A percentile compares a stretch with the other conserved stretches of the same genome.
phyloP scores from a whole-genome alignment of 192 early-diverging fungal genomes.

The Cetraspora pellucida region DNA sequence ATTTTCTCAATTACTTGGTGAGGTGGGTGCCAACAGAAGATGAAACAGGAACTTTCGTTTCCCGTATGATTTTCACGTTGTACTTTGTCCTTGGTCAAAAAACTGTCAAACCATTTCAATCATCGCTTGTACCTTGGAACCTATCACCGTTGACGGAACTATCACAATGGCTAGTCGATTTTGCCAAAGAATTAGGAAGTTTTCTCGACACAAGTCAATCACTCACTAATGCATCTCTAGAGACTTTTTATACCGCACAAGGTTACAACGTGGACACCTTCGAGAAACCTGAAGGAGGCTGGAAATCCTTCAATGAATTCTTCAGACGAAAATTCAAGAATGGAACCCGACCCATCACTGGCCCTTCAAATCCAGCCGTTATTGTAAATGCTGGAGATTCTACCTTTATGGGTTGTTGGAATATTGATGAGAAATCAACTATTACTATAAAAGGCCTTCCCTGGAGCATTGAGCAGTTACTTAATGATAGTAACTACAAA shows the following conservation, averaged over 20 bases:
- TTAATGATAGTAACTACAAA: neutral
- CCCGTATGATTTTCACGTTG: constrained; percentile 14
- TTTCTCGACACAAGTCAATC: neutral
- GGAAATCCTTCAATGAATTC: neutral
- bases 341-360: constrained; percentile 16
- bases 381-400: constrained; percentile 14
- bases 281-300: neutral
- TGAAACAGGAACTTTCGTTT: constrained; percentile 21
- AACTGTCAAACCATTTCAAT: neutral
- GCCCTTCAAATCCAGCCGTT: neutral
- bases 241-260: constrained; percentile 12
- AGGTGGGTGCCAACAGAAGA: constrained; percentile 21
- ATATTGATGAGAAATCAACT: neutral
- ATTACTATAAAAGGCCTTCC: neutral
- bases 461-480: constrained; percentile 10
- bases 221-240: neutral
- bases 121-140: neutral
- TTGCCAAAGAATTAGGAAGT: neutral
- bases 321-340: constrained; percentile 10
- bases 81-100: constrained; percentile 16
- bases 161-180: constrained; percentile 5
- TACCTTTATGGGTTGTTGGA: neutral
- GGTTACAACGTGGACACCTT: neutral
- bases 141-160: neutral
- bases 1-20: constrained; percentile 26